phyloP scores from a whole-genome alignment of 441 rosid genomes.

The Syzygium malaccense region DNA sequence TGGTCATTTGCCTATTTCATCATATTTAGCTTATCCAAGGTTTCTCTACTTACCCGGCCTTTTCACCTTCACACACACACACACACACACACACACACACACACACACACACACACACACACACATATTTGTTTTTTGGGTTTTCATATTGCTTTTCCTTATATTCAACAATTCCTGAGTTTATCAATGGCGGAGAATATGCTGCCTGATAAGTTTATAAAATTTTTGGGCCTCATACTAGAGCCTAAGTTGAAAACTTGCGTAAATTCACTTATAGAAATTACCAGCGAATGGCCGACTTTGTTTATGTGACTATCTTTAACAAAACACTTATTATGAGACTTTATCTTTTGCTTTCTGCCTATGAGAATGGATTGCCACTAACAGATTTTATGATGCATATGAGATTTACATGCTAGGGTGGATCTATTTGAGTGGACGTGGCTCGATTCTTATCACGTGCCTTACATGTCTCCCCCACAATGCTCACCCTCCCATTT shows the following conservation, averaged over 20 bases:
- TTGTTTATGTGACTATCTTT: neutral
- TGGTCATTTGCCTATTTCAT: neutral
- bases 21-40: neutral
- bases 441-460: neutral
- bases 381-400: neutral
- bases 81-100: too few species aligned
- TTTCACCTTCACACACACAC: neutral
- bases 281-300: neutral
- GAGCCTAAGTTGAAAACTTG: neutral
- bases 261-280: neutral
- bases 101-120: too few species aligned
- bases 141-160: neutral
- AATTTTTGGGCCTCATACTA: neutral
- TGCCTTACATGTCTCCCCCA: neutral
- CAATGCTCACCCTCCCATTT: neutral
- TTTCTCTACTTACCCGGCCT: neutral
- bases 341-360: neutral
- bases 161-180: neutral
- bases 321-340: neutral
- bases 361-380: neutral
- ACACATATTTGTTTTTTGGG: neutral
- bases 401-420: neutral
- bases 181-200: neutral
- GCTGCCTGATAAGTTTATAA: neutral
- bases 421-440: neutral